Conservation (phyloP, 1,139 yeast species). For the Saccharomyces hybrid region DNA sequence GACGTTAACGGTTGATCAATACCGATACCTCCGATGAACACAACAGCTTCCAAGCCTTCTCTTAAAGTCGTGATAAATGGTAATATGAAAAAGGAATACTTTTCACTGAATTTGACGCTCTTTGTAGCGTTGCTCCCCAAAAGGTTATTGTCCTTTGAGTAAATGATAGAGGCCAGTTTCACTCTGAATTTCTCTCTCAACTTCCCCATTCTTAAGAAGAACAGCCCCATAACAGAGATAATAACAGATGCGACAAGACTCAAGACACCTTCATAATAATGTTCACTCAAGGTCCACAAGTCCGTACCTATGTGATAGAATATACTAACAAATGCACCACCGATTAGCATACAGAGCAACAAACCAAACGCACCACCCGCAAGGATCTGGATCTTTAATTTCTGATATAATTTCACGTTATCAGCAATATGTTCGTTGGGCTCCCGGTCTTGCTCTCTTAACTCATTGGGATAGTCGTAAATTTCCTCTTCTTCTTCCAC, state of each 20-base stretch:
- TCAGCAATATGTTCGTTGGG: constrained; percentile 7
- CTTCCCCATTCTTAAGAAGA: constrained; percentile 84
- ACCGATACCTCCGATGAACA: constrained; percentile 84
- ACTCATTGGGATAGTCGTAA: background rate
- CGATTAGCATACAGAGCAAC: constrained; percentile 64
- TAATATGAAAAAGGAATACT: constrained; percentile 70
- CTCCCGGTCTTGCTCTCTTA: constrained; percentile 5
- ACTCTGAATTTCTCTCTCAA: constrained; percentile 89
- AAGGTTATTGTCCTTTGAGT: constrained; percentile 32
- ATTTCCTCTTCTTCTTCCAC: constrained; percentile 14
- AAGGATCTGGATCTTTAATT: constrained; percentile 69
- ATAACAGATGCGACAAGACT: constrained; percentile 75
- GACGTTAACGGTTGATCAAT: constrained; percentile 67
- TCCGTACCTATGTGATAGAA: constrained; percentile 74
- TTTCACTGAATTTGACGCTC: constrained; percentile 39
- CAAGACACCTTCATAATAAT: constrained; percentile 87
- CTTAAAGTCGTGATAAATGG: constrained; percentile 81
- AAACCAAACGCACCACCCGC: constrained; percentile 68
- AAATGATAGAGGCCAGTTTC: constrained; percentile 70
- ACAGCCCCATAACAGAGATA: constrained; percentile 85
- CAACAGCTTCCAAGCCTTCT: constrained; percentile 90
- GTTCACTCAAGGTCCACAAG: constrained; percentile 81
- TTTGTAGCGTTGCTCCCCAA: constrained; percentile 13
- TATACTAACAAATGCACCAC: constrained; percentile 78
- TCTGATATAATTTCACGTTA: constrained; percentile 43